Evolutionary conservation across 345 rosid genomes (phyloP).

Genomic region (Bretschneidera sinensis): DNA sequence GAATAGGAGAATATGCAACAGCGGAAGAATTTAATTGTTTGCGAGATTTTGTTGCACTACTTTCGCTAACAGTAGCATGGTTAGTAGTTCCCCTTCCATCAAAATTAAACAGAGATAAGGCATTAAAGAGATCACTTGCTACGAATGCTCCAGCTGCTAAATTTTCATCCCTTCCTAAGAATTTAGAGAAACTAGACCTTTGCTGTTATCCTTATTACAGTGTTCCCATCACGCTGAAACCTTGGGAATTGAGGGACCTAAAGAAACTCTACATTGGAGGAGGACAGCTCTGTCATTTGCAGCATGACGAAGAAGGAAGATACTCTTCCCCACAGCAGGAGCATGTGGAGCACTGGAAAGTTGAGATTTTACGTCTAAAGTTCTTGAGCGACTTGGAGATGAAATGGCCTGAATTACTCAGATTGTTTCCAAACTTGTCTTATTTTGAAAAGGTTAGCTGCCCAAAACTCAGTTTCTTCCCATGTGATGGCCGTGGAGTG

Average conservation of each 20-base stretch:
- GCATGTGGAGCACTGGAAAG: too few relatives aligned
- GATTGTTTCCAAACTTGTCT: slow-evolving; percentile 21
- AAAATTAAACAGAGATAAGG: background rate
- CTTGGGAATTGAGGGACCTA: background rate
- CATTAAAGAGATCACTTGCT: too few relatives aligned
- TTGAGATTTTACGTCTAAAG: slow-evolving; percentile 30
- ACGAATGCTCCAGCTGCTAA: too few relatives aligned
- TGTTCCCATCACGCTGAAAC: background rate
- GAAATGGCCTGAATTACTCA: slow-evolving; percentile 20
- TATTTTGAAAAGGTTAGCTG: slow-evolving; percentile 43
- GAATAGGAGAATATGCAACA: slow-evolving; percentile 2
- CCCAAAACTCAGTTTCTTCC: too few relatives aligned
- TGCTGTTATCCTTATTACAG: slow-evolving; percentile 3
- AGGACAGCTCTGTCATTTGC: slow-evolving; percentile 22
- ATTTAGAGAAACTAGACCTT: slow-evolving; percentile 9
- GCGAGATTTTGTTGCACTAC: too few relatives aligned
- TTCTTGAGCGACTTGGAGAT: slow-evolving; percentile 22
- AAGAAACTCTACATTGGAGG: slow-evolving; percentile 25
- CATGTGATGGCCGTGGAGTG: slow-evolving; percentile 31
- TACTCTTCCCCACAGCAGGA: background rate
- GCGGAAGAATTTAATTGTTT: background rate
- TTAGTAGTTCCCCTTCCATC: slow-evolving; percentile 7
- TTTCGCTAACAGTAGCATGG: slow-evolving; percentile 28
- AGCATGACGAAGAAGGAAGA: background rate
- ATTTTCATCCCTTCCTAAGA: background rate